Conservation (phyloP, 352 stramenopile species). For the Pythium grandisporangium region DNA sequence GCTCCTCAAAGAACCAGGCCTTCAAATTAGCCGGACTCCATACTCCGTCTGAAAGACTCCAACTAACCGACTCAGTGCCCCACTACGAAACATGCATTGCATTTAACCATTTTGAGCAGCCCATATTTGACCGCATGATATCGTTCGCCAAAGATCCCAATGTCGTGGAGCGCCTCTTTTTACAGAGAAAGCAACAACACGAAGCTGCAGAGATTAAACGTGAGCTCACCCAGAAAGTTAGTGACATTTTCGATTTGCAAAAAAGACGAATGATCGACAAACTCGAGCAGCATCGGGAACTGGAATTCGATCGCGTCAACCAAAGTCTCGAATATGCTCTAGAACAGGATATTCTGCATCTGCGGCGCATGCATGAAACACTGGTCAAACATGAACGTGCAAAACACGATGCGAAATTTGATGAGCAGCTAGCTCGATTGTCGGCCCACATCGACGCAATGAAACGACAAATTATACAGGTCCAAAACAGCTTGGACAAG, state of each 20-base stretch:
- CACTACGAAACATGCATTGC: constrained; percentile 44
- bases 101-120: constrained; percentile 66
- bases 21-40: constrained; percentile 34
- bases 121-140: constrained; percentile 54
- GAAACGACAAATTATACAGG: constrained; percentile 24
- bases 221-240: constrained; percentile 31
- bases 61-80: constrained; percentile 47
- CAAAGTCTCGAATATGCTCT: constrained; percentile 34
- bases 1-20: constrained; percentile 26
- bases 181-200: constrained; percentile 39
- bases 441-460: constrained; percentile 29
- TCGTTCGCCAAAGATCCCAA: constrained; percentile 57
- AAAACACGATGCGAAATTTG: constrained; percentile 55
- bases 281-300: constrained; percentile 23
- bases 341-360: constrained; percentile 49
- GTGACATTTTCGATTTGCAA: constrained; percentile 36
- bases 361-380: constrained; percentile 50
- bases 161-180: constrained; percentile 36
- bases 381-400: constrained; percentile 45
- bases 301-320: constrained; percentile 33
- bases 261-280: constrained; percentile 20
- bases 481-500: constrained; percentile 44
- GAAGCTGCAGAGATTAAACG: constrained; percentile 44
- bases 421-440: constrained; percentile 29
- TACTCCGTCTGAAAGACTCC: constrained; percentile 33